Percentiles rank a stretch among this genome's conserved stretches.
Evolutionary conservation across 2,329 filamentous ascomycete genomes (phyloP).

Genomic region (Aspergillus caelatus): DNA sequence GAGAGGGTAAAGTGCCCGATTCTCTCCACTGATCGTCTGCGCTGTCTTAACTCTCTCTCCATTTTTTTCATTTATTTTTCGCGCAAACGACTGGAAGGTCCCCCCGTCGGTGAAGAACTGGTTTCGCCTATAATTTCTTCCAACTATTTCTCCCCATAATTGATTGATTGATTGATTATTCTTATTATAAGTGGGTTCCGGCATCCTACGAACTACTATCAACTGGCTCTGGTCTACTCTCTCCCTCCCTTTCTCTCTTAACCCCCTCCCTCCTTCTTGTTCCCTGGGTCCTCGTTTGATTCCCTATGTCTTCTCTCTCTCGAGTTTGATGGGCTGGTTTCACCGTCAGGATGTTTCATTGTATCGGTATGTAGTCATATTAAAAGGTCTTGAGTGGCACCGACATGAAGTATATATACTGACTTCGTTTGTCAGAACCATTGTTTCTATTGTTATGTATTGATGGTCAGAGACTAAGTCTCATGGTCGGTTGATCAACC

Average conservation of each 20-base stretch:
- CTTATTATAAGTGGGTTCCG: neutral
- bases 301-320: neutral
- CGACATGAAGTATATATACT: neutral
- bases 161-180: neutral
- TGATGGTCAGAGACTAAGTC: conserved; percentile 3
- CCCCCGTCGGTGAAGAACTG: neutral
- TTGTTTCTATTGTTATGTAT: neutral
- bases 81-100: neutral
- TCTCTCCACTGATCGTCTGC: neutral
- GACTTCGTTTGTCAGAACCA: neutral
- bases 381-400: neutral
- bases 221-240: no score
- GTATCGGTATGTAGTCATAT: neutral
- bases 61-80: neutral
- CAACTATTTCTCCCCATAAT: neutral
- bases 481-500: conserved; percentile 18
- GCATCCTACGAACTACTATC: neutral
- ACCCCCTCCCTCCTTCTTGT: neutral
- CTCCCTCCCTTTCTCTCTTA: neutral
- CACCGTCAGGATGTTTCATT: neutral
- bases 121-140: neutral
- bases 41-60: neutral
- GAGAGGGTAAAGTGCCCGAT: neutral
- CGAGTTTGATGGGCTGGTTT: neutral
- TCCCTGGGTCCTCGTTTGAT: neutral